A percentile compares a stretch with the other conserved stretches of the same genome.
Evolutionary conservation across 768 basidiomycete genomes (phyloP).

Genomic region (Pholiota microspora): DNA sequence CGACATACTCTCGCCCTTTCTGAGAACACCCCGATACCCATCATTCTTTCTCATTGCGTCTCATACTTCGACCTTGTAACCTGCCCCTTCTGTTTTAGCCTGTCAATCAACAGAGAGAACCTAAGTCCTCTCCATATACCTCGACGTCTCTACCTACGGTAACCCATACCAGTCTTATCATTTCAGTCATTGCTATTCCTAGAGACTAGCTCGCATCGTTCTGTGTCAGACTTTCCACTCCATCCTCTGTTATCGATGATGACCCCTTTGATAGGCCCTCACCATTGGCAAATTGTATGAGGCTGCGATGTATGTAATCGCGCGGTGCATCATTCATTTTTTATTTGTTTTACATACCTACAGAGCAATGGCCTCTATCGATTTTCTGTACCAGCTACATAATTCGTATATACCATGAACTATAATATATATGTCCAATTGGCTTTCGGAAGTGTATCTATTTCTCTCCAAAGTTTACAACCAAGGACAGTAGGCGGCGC

Average conservation of each 20-base stretch:
- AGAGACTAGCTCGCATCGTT: too few species aligned
- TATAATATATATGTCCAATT: not conserved
- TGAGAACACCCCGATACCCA: not conserved
- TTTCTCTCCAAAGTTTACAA: too few species aligned
- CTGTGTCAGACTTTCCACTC: too few species aligned
- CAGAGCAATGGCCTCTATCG: not conserved
- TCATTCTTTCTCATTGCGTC: not conserved
- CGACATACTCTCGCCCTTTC: not conserved
- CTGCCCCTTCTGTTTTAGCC: not conserved
- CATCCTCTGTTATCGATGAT: too few species aligned
- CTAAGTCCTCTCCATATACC: not conserved
- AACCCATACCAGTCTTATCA: too few species aligned
- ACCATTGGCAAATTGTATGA: not conserved
- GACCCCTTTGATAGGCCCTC: not conserved
- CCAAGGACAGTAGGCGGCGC: too few species aligned
- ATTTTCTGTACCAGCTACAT: not conserved
- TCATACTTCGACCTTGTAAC: not conserved
- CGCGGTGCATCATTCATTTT: not conserved
- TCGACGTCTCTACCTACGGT: too few species aligned
- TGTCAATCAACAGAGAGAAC: not conserved
- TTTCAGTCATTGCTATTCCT: too few species aligned
- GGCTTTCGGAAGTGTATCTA: too few species aligned
- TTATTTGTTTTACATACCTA: not conserved
- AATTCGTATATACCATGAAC: not conserved
- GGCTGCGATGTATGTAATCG: not conserved